Percentiles rank a stretch among this genome's conserved stretches.
Conservation (phyloP, 2,329 filamentous ascomycete genomes). For the Ilyonectria destructans region DNA sequence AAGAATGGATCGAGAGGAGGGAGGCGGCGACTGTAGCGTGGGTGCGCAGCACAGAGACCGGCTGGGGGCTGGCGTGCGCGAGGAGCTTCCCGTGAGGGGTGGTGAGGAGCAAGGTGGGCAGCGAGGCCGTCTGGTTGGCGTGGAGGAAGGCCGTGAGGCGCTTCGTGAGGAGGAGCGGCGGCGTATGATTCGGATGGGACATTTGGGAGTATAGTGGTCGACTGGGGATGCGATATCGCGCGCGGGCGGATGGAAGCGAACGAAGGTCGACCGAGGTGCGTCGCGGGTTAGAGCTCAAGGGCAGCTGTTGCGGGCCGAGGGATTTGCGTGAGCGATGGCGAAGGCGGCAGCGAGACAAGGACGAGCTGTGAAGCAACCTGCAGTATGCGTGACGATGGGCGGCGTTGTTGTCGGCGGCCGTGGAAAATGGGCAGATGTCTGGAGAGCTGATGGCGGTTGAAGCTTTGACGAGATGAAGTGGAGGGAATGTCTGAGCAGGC, state of each 20-base stretch:
- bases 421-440: slow-evolving; percentile 23
- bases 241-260: slow-evolving; percentile 1
- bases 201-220: slow-evolving; percentile 43
- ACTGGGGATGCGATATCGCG: neutral
- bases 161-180: slow-evolving; percentile 76
- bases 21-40: slow-evolving; percentile 77
- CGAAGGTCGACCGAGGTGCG: neutral
- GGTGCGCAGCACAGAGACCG: slow-evolving; percentile 72
- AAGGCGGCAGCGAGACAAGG: neutral
- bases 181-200: slow-evolving; percentile 61
- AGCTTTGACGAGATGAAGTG: slow-evolving; percentile 30
- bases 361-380: neutral
- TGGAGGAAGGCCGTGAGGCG: slow-evolving; percentile 75
- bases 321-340: slow-evolving; percentile 12
- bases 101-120: slow-evolving; percentile 74
- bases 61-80: slow-evolving; percentile 71
- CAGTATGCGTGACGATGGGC: neutral
- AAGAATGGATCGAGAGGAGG: slow-evolving; percentile 72
- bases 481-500: slow-evolving; percentile 23
- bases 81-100: slow-evolving; percentile 76
- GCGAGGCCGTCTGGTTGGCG: slow-evolving; percentile 69
- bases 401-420: neutral
- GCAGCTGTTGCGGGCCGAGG: slow-evolving; percentile 14
- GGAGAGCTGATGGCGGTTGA: slow-evolving; percentile 8
- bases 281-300: slow-evolving; percentile 2